Conservation (phyloP, 2,329 filamentous ascomycete species). For the Fusarium austroafricanum region DNA sequence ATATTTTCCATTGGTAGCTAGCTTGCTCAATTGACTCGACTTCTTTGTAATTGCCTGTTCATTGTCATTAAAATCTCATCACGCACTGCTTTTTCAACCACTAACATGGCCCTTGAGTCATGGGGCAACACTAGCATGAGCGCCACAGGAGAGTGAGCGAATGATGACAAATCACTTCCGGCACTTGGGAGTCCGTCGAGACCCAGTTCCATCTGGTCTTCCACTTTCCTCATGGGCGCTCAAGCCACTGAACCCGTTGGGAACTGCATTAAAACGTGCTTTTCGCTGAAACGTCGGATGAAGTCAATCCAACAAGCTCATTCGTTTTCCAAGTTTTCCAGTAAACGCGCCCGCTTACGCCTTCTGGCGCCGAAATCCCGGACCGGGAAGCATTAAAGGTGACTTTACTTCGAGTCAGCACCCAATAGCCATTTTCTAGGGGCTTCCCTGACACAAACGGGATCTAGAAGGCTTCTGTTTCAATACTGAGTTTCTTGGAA, state of each 20-base stretch:
- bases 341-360: neutral
- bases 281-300: neutral
- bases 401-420: neutral
- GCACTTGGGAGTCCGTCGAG: slow-evolving; percentile 1
- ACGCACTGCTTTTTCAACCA: too few relatives aligned
- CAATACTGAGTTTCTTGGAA: neutral
- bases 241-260: neutral
- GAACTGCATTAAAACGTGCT: neutral
- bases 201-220: neutral
- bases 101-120: neutral
- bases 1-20: neutral
- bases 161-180: neutral
- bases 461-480: neutral
- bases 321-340: neutral
- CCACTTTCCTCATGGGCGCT: neutral
- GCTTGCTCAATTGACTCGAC: neutral
- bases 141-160: slow-evolving; percentile 1
- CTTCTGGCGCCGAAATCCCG: neutral
- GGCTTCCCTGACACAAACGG: neutral
- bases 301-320: neutral
- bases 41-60: neutral
- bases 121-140: neutral
- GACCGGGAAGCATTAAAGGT: neutral
- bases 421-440: neutral
- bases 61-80: neutral